Conservation (phyloP, 345 rosid species). For the Dimocarpus longan region DNA sequence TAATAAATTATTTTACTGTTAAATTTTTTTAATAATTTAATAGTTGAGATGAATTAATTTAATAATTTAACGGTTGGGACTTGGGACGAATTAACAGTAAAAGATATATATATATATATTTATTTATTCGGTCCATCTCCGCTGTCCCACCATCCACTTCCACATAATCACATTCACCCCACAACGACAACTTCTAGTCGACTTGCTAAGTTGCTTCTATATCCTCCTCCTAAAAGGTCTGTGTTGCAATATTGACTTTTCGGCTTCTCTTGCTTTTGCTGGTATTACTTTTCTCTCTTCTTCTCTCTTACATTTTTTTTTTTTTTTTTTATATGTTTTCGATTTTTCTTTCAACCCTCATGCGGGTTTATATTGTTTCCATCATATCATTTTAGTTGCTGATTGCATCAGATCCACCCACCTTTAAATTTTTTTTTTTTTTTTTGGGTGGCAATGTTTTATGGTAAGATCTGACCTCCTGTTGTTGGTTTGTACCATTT, state of each 20-base stretch:
- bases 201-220: background rate
- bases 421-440: background rate
- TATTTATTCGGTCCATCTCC: too few species aligned
- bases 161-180: background rate
- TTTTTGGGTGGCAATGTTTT: background rate
- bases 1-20: too few species aligned
- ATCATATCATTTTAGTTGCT: background rate
- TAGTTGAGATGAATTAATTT: too few species aligned
- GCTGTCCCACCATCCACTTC: background rate
- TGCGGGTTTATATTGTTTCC: constrained; percentile 7
- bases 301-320: background rate
- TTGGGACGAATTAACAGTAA: too few species aligned
- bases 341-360: background rate
- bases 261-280: background rate
- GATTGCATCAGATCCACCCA: constrained; percentile 25
- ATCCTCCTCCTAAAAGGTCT: background rate
- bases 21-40: too few species aligned
- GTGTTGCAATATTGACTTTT: constrained; percentile 14
- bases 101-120: too few species aligned
- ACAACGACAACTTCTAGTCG: background rate
- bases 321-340: background rate
- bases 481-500: background rate
- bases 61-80: too few species aligned
- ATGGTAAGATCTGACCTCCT: constrained; percentile 10
- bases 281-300: constrained; percentile 8